Conservation (phyloP, 2,329 filamentous ascomycete genomes). For the Colletotrichum sp. region DNA sequence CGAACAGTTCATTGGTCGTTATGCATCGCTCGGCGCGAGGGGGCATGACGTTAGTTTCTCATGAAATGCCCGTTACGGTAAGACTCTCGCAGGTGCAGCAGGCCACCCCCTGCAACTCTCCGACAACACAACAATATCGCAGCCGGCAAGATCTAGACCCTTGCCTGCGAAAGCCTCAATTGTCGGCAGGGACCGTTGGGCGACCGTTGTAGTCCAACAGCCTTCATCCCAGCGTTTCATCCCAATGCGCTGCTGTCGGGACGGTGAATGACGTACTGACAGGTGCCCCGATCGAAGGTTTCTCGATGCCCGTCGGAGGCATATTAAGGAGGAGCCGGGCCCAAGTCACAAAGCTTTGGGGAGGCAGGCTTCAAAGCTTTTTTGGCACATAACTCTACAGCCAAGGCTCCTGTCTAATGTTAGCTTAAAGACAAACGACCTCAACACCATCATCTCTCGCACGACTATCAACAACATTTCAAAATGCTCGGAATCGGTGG, state of each 20-base stretch:
- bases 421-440: background rate
- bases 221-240: slow-evolving; percentile 20
- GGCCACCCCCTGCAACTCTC: background rate
- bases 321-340: slow-evolving; percentile 10
- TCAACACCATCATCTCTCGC: background rate
- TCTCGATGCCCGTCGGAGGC: background rate
- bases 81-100: background rate
- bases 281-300: slow-evolving; percentile 6
- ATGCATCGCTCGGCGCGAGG: slow-evolving; percentile 1
- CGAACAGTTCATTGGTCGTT: background rate
- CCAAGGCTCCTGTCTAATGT: background rate
- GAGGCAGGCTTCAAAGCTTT: background rate
- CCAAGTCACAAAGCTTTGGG: background rate
- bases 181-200: background rate
- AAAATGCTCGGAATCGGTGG: slow-evolving; percentile 13
- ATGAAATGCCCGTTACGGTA: slow-evolving; percentile 19
- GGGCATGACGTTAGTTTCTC: slow-evolving; percentile 18
- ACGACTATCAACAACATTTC: background rate
- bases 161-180: background rate
- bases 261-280: slow-evolving; percentile 18
- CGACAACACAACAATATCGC: background rate
- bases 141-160: background rate
- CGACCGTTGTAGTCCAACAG: background rate
- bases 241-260: slow-evolving; percentile 1
- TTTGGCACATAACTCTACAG: background rate